A percentile compares a stretch with the other conserved stretches of the same genome.
Conservation (phyloP, 192 early-diverging fungal genomes). For the Linnemannia hyalina region DNA sequence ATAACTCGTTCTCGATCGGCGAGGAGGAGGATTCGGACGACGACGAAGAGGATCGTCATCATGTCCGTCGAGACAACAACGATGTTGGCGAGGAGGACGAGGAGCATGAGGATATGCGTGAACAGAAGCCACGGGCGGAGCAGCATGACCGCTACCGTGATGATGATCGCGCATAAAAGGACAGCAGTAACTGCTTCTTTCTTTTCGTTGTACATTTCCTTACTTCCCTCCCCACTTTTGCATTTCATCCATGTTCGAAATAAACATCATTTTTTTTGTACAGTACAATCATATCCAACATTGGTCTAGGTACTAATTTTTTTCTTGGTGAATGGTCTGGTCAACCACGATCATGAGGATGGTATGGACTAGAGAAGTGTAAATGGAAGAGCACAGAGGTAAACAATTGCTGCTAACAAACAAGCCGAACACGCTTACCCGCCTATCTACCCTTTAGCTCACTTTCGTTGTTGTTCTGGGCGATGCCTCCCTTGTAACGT, state of each 20-base stretch:
- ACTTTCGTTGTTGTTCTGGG: neutral
- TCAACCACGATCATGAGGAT: no score
- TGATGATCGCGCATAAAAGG: conserved; percentile 11
- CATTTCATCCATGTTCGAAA: neutral
- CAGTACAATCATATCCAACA: neutral
- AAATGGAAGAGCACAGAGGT: neutral
- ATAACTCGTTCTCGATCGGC: conserved; percentile 30
- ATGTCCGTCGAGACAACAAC: neutral
- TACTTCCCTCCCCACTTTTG: neutral
- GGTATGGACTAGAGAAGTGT: no score
- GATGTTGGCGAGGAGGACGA: conserved; percentile 10
- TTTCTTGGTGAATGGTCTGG: no score
- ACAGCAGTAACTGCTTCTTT: neutral
- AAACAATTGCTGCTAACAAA: no score
- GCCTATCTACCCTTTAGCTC: neutral
- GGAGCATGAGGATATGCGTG: neutral
- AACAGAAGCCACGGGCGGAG: conserved; percentile 1
- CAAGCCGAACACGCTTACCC: neutral
- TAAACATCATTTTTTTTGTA: neutral
- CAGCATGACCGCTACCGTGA: neutral
- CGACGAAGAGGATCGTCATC: conserved; percentile 19
- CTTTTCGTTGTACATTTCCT: neutral
- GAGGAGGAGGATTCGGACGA: conserved; percentile 24
- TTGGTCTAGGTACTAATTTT: no score
- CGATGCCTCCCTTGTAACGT: neutral